phyloP scores from a whole-genome alignment of 495 filamentous ascomycete genomes.

The Annulohypoxylon nitens region DNA sequence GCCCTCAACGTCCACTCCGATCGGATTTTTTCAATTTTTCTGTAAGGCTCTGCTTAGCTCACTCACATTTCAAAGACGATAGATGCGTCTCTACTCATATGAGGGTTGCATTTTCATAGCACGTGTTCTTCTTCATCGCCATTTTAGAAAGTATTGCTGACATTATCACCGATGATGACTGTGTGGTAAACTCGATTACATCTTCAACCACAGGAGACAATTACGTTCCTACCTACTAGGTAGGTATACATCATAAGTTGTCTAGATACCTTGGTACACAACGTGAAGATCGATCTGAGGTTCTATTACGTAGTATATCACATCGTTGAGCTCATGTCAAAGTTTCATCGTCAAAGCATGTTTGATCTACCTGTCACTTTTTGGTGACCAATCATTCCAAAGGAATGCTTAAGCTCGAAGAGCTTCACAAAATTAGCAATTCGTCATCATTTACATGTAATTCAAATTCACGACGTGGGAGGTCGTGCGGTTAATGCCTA shows the following conservation, averaged over 20 bases:
- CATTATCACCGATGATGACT: conserved; percentile 13
- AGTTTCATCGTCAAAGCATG: conserved; percentile 9
- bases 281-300: neutral
- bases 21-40: conserved; percentile 13
- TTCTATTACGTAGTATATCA: neutral
- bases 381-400: neutral
- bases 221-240: neutral
- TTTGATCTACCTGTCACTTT: conserved; percentile 7
- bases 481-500: neutral
- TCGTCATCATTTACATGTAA: neutral
- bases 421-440: neutral
- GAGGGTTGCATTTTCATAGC: conserved; percentile 14
- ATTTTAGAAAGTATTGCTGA: conserved; percentile 9
- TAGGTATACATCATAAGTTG: no score
- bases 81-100: neutral
- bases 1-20: conserved; percentile 31
- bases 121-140: conserved; percentile 7
- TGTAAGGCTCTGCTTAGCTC: conserved; percentile 14
- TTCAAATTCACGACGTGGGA: neutral
- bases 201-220: neutral
- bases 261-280: neutral
- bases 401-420: neutral
- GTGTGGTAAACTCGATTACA: neutral
- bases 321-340: neutral
- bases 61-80: conserved; percentile 1